Evolutionary conservation across 2,329 filamentous ascomycete genomes (phyloP).

Genomic region (Helotiales sp.): DNA sequence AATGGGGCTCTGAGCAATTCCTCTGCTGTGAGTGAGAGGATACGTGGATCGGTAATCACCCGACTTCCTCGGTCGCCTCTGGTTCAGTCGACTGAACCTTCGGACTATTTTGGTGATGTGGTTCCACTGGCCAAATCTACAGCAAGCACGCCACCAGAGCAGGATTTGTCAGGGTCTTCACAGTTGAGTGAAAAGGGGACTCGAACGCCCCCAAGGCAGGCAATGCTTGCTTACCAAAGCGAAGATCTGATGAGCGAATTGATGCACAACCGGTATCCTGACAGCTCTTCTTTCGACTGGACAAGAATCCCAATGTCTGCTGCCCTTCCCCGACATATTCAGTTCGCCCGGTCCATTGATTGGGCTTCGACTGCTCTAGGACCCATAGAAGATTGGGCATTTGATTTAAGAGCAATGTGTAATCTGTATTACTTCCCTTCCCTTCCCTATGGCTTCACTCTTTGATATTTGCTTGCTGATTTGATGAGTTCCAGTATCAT

Average conservation of each 20-base stretch:
- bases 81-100: constrained; percentile 25
- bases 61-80: constrained; percentile 25
- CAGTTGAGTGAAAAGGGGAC: constrained; percentile 4
- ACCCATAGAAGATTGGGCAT: constrained; percentile 74
- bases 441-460: no score
- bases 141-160: constrained; percentile 5
- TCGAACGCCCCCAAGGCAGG: constrained; percentile 24
- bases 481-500: constrained; percentile 57
- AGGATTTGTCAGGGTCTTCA: constrained; percentile 12
- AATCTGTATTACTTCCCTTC: constrained; percentile 55
- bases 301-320: constrained; percentile 70
- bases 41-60: constrained; percentile 6
- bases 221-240: constrained; percentile 28
- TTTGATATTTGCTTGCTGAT: neutral
- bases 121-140: neutral
- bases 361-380: constrained; percentile 77
- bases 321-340: constrained; percentile 71
- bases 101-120: constrained; percentile 41
- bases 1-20: constrained; percentile 29
- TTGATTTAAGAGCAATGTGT: constrained; percentile 76
- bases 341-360: constrained; percentile 72
- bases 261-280: constrained; percentile 25
- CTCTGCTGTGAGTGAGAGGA: constrained; percentile 29
- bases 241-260: constrained; percentile 20
- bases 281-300: constrained; percentile 72